phyloP scores from a whole-genome alignment of 108 stramenopile genomes.

The Skeletonema potamos region DNA sequence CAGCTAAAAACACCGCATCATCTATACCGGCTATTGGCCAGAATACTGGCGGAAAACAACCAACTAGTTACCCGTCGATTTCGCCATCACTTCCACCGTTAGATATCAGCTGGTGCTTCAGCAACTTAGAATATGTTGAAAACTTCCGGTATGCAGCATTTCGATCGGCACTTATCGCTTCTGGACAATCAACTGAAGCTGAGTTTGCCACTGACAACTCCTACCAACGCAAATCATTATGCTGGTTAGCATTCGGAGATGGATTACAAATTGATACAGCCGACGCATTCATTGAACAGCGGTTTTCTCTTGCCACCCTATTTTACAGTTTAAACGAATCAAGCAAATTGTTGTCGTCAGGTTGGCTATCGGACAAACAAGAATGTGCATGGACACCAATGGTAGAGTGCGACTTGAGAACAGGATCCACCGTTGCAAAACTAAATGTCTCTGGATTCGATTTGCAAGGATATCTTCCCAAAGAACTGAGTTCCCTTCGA shows the following conservation, averaged over 20 bases:
- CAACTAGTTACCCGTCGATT: slow-evolving; percentile 16
- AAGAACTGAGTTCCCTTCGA: slow-evolving; percentile 15
- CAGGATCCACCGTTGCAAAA: slow-evolving; percentile 16
- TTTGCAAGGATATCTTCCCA: slow-evolving; percentile 30
- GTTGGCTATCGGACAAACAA: slow-evolving; percentile 34
- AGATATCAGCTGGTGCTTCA: slow-evolving; percentile 33
- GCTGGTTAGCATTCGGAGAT: slow-evolving; percentile 43
- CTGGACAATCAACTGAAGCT: slow-evolving; percentile 17
- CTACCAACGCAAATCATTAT: slow-evolving; percentile 43
- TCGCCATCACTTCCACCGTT: slow-evolving; percentile 17
- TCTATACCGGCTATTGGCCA: background rate
- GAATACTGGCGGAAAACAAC: background rate
- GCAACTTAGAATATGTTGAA: background rate
- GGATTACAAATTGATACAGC: slow-evolving; percentile 9
- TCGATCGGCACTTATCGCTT: slow-evolving; percentile 25
- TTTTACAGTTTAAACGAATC: slow-evolving; percentile 38
- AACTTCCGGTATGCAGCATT: slow-evolving; percentile 17
- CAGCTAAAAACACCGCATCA: slow-evolving; percentile 5
- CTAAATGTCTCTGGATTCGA: slow-evolving; percentile 8
- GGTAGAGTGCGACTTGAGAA: slow-evolving; percentile 36
- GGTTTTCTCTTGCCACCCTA: slow-evolving; percentile 29
- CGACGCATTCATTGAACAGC: slow-evolving; percentile 33
- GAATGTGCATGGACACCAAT: slow-evolving; percentile 35
- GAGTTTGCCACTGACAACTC: slow-evolving; percentile 24
- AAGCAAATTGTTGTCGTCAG: slow-evolving; percentile 1